Percentiles rank a stretch among this genome's conserved stretches.
These are phyloP conservation scores for Tephrocybe rancida DNA, from an alignment of 768 basidiomycete genomes.

Conservation along the genomic window DNA sequence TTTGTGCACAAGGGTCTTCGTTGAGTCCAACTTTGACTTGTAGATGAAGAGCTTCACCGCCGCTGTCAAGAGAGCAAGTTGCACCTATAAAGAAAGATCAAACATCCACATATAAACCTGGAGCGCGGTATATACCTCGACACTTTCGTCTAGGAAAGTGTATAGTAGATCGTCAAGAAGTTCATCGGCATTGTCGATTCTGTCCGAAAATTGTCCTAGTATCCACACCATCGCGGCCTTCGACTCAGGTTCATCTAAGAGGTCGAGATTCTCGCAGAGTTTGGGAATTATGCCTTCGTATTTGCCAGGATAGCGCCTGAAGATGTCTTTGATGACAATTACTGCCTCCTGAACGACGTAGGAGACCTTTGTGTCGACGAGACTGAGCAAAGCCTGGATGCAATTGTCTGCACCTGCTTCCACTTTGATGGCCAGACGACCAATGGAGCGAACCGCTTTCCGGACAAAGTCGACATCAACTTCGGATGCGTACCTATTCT, in stretches of 20 bases:
- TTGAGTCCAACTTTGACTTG: conserved; percentile 78
- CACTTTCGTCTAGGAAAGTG: conserved; percentile 90
- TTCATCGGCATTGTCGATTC: conserved; percentile 95
- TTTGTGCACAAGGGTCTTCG: conserved; percentile 90
- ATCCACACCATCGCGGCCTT: conserved; percentile 99
- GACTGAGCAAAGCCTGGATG: conserved; percentile 80
- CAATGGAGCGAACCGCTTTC: conserved; percentile 96
- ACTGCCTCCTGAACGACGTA: conserved; percentile 98
- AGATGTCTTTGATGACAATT: conserved; percentile 98
- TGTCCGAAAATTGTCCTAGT: conserved; percentile 92
- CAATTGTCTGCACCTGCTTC: conserved; percentile 86
- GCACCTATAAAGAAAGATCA: conserved; percentile 60
- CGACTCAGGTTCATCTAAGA: conserved; percentile 92
- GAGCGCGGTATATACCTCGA: conserved; percentile 61
- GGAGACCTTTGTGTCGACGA: conserved; percentile 91
- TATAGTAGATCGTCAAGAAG: conserved; percentile 90
- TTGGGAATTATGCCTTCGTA: conserved; percentile 97
- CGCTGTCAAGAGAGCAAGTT: conserved; percentile 92
- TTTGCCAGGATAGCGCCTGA: conserved; percentile 93
- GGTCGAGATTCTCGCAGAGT: conserved; percentile 90
- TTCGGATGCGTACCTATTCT: conserved; percentile 88
- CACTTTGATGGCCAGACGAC: conserved; percentile 97
- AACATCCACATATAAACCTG: not conserved
- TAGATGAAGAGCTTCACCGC: conserved; percentile 96
- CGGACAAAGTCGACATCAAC: conserved; percentile 98